phyloP scores from a whole-genome alignment of 305 asterid genomes.

The Fraxinus nigra region DNA sequence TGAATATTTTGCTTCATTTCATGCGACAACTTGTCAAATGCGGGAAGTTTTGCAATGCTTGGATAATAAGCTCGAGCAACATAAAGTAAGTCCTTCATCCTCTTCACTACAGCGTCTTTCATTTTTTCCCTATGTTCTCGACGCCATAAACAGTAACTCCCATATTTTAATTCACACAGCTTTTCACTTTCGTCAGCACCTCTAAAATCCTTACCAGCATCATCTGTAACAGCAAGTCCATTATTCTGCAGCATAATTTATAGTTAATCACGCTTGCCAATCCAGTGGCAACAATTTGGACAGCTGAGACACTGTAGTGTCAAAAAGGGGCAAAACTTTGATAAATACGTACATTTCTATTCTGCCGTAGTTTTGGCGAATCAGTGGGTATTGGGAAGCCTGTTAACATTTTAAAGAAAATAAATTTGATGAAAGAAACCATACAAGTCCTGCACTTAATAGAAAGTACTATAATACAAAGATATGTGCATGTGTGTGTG shows the following conservation, averaged over 20 bases:
- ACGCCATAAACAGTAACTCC: constrained; percentile 96
- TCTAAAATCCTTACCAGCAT: constrained; percentile 22
- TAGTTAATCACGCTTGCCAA: constrained; percentile 1
- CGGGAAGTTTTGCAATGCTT: constrained; percentile 90
- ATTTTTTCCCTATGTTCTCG: constrained; percentile 64
- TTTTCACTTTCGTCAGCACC: constrained; percentile 59
- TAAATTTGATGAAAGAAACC: constrained; percentile 14
- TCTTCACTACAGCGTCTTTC: constrained; percentile 74
- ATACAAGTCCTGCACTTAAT: constrained; percentile 2
- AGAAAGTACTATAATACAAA: constrained; percentile 1
- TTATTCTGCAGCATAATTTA: constrained; percentile 45
- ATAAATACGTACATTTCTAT: constrained; percentile 37
- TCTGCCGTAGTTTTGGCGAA: constrained; percentile 36
- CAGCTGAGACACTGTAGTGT: neutral
- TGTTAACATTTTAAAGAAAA: constrained; percentile 33
- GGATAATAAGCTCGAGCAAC: constrained; percentile 98
- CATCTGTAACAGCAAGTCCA: constrained; percentile 32
- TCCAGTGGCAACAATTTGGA: constrained; percentile 1
- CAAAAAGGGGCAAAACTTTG: constrained; percentile 13
- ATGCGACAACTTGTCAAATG: constrained; percentile 71
- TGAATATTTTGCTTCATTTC: constrained; percentile 91
- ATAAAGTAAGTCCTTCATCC: constrained; percentile 91
- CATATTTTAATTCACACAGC: constrained; percentile 74
- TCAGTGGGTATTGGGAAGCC: constrained; percentile 44
- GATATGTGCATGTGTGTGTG: neutral